Evolutionary conservation across 2,329 filamentous ascomycete genomes (phyloP).

Genomic region (Thermothelomyces thermophilus): DNA sequence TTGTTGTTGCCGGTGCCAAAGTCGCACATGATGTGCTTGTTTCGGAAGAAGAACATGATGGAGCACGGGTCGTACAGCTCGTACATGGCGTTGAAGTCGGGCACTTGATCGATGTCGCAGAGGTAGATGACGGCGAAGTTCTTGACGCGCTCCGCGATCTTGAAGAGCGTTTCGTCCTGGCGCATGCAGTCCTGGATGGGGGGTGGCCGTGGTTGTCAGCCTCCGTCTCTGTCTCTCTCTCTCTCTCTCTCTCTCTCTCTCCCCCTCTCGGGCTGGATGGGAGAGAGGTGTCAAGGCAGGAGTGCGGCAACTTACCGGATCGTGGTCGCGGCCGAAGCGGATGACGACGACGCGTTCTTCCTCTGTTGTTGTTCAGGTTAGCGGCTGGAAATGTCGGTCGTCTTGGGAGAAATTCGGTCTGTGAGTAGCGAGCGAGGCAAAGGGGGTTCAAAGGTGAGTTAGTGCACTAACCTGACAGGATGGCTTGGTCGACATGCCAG

Average conservation of each 20-base stretch:
- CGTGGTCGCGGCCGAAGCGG: conserved; percentile 82
- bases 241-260: neutral
- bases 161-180: conserved; percentile 90
- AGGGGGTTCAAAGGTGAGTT: conserved; percentile 32
- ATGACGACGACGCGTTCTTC: conserved; percentile 91
- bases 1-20: conserved; percentile 98
- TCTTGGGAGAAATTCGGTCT: conserved; percentile 27
- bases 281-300: neutral
- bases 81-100: conserved; percentile 66
- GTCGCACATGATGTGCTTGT: conserved; percentile 99
- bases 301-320: conserved; percentile 44
- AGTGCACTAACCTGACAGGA: conserved; percentile 42
- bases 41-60: conserved; percentile 96
- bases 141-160: conserved; percentile 86
- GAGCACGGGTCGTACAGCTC: conserved; percentile 68
- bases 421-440: neutral
- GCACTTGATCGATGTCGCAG: conserved; percentile 43
- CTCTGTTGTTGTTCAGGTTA: conserved; percentile 41
- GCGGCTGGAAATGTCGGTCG: neutral
- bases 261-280: neutral
- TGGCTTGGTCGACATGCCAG: conserved; percentile 98
- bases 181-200: conserved; percentile 57
- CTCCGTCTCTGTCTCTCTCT: neutral
- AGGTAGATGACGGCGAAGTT: conserved; percentile 78
- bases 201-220: neutral